Evolutionary conservation across 2,329 filamentous ascomycete genomes (phyloP).

Genomic region (Canariomyces notabilis): DNA sequence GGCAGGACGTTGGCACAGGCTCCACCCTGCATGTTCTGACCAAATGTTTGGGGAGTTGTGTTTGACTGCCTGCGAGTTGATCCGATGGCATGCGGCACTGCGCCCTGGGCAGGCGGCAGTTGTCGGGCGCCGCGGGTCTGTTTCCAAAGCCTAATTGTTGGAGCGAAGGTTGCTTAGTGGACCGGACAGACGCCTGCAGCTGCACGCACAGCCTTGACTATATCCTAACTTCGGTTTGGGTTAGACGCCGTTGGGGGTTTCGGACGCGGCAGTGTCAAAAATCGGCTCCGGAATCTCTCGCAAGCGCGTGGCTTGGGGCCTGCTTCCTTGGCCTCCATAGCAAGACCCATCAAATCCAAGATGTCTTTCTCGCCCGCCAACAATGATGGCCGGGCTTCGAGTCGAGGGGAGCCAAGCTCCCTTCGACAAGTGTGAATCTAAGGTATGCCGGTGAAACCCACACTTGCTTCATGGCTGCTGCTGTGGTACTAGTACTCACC

Average conservation of each 20-base stretch:
- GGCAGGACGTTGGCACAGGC: too few species aligned
- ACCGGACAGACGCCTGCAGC: neutral
- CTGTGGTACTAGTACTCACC: slow-evolving; percentile 3
- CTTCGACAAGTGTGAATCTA: too few species aligned
- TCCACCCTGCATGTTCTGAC: too few species aligned
- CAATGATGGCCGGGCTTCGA: too few species aligned
- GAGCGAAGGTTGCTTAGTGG: neutral
- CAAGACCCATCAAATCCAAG: neutral
- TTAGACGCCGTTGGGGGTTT: neutral
- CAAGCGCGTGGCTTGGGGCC: neutral
- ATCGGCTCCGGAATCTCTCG: neutral
- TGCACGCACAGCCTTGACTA: neutral
- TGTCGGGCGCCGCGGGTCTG: neutral
- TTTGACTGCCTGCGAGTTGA: too few species aligned
- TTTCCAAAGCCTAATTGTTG: neutral
- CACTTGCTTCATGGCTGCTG: neutral
- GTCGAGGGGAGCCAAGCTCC: too few species aligned
- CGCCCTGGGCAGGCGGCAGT: slow-evolving; percentile 1
- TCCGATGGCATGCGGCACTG: too few species aligned
- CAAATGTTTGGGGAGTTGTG: too few species aligned
- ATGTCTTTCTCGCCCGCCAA: too few species aligned
- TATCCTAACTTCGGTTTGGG: too few species aligned
- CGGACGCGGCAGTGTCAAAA: neutral
- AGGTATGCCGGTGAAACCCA: neutral
- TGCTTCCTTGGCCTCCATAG: too few species aligned